Evolutionary conservation across 2,329 filamentous ascomycete species (phyloP), one percentile per base, ranked within the genome.

Genomic region (Monosporascus sp.): DNA sequence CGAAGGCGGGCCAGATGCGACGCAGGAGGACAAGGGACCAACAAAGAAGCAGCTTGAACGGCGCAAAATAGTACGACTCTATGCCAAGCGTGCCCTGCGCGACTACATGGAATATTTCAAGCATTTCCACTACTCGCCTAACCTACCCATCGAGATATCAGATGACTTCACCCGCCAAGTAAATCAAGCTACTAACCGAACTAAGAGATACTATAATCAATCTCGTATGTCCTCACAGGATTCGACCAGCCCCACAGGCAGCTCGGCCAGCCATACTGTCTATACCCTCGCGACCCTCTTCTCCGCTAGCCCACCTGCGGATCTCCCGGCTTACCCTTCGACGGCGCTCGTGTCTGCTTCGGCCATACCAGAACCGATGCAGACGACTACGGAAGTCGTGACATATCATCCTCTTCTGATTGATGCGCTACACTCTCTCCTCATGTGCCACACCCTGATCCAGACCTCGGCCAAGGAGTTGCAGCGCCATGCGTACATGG

Each of bases 321-420:
- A 85, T 52, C 77, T 93, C 1, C 88, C 88, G 0, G 76, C 82
- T 0, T 91, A 86, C 62, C 88, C 88, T 2, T 72, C 74, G 46
- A 74, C 71, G 7, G 69, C 74, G 1, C 49, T 73, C 19, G 58
- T 69, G 27, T 53, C 67, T 54, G 45, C 65, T 22, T 55, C 68
- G 37, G 52, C 56, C 37, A 20, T 65, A 9, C 52, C 56, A 7
- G 64, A 71, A 16, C 56, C 68, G 5, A 59, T 72, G 36, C 67
- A 74, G 53, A 71, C 70, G 26, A 65, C 66, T 14, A 69, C 67
- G 44, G 88, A 91, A 71, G 79, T 80, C 41, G 78, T 90, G 27
- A 94, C 89, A 1, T 94, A 90, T 66, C 90, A 95, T 63, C 91
- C 90, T 0, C 78, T 94, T 8, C 77, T 95, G 11, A 84, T 84